Conservation (phyloP, 1,139 yeast species). For the Hanseniaspora sp. region DNA sequence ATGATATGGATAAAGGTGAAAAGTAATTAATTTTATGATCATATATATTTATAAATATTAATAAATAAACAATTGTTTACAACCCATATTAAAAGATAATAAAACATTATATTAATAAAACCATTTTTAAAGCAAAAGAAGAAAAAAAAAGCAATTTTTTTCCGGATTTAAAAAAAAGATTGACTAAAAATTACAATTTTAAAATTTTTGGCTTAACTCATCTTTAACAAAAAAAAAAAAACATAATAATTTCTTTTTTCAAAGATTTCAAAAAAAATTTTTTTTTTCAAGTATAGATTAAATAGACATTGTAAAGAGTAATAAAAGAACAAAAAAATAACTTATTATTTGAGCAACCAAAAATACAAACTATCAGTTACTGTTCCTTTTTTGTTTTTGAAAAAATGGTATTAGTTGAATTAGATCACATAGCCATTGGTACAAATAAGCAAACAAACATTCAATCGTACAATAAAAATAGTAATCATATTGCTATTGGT, state of each 20-base stretch:
- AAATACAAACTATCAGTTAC: neutral
- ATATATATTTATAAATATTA: neutral
- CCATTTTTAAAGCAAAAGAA: neutral
- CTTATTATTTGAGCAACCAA: neutral
- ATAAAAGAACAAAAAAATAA: too few relatives aligned
- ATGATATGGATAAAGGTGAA: slow-evolving; percentile 14
- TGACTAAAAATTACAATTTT: too few relatives aligned
- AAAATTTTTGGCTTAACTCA: too few relatives aligned
- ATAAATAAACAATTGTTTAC: too few relatives aligned
- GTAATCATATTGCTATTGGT: slow-evolving; percentile 14
- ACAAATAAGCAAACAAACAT: slow-evolving; percentile 14
- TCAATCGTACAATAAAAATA: slow-evolving; percentile 8
- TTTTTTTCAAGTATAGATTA: neutral
- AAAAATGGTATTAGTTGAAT: slow-evolving; percentile 4
- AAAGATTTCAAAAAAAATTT: neutral
- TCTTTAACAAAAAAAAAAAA: too few relatives aligned
- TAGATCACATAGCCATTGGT: slow-evolving; percentile 14
- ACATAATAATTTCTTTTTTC: neutral
- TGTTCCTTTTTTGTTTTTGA: neutral
- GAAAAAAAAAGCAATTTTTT: neutral
- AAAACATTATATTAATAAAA: neutral
- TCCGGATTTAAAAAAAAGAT: neutral
- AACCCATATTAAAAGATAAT: too few relatives aligned
- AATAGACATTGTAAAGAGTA: too few relatives aligned
- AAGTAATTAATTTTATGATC: neutral